phyloP scores from a whole-genome alignment of 1,284 basidiomycete genomes.

The Cutaneotrichosporon arboriforme region DNA sequence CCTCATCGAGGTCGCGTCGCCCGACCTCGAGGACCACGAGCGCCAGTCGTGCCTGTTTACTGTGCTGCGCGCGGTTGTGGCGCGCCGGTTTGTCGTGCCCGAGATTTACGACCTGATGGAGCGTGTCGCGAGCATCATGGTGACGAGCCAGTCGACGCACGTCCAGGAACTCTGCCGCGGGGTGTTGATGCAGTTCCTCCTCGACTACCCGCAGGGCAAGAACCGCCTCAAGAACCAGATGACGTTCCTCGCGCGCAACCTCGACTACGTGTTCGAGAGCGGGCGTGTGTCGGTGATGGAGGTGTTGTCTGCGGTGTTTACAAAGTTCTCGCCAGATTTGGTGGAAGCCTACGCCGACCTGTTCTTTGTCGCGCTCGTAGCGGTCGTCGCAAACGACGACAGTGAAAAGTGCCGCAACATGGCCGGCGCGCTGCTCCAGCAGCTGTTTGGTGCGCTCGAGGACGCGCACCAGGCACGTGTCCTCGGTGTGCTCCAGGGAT shows the following conservation, averaged over 20 bases:
- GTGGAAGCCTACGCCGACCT: slow-evolving; percentile 80
- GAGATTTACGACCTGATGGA: slow-evolving; percentile 99
- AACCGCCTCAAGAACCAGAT: slow-evolving; percentile 82
- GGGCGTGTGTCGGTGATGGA: slow-evolving; percentile 91
- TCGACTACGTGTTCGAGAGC: slow-evolving; percentile 84
- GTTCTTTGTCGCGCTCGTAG: slow-evolving; percentile 85
- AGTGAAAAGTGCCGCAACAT: slow-evolving; percentile 81
- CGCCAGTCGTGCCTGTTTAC: slow-evolving; percentile 83
- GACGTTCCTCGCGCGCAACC: slow-evolving; percentile 87
- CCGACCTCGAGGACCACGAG: slow-evolving; percentile 90
- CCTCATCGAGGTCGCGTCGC: slow-evolving; percentile 75
- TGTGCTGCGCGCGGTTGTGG: slow-evolving; percentile 85
- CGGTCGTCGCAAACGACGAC: slow-evolving; percentile 90
- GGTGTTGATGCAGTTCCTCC: slow-evolving; percentile 85
- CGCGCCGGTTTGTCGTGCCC: slow-evolving; percentile 84
- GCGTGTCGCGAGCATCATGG: slow-evolving; percentile 86
- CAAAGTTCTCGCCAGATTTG: slow-evolving; percentile 75
- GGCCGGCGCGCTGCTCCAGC: slow-evolving; percentile 75
- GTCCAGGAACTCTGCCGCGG: slow-evolving; percentile 89
- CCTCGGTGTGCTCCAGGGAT: slow-evolving; percentile 66
- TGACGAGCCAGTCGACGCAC: slow-evolving; percentile 84
- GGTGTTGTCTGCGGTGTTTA: slow-evolving; percentile 71
- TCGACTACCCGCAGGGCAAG: slow-evolving; percentile 97
- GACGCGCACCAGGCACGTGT: slow-evolving; percentile 55
- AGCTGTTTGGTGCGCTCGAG: slow-evolving; percentile 64